Evolutionary conservation across 2,329 filamentous ascomycete genomes (phyloP).

Genomic region (Aciculosporium take): DNA sequence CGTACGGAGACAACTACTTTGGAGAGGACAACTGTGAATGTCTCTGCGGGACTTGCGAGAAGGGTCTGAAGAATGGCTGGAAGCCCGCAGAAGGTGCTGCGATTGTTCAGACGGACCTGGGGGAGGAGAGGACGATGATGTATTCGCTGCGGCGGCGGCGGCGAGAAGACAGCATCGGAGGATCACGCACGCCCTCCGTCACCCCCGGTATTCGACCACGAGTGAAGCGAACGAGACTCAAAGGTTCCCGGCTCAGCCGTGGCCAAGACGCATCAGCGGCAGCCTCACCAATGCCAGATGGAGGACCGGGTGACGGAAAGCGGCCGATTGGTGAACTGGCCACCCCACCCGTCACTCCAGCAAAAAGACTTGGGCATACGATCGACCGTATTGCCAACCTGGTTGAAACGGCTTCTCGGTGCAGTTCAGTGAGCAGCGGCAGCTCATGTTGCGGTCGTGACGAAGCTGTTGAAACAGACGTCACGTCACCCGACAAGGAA

Average conservation of each 20-base stretch:
- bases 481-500: slow-evolving; percentile 37
- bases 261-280: slow-evolving; percentile 20
- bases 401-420: slow-evolving; percentile 19
- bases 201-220: slow-evolving; percentile 41
- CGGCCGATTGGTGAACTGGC: slow-evolving; percentile 29
- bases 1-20: slow-evolving; percentile 92
- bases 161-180: slow-evolving; percentile 34
- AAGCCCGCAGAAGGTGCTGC: slow-evolving; percentile 35
- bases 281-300: slow-evolving; percentile 15
- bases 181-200: slow-evolving; percentile 43
- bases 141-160: slow-evolving; percentile 44
- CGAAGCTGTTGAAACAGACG: slow-evolving; percentile 25
- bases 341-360: slow-evolving; percentile 41
- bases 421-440: slow-evolving; percentile 20
- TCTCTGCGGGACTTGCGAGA: slow-evolving; percentile 78
- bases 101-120: slow-evolving; percentile 36
- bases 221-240: slow-evolving; percentile 26
- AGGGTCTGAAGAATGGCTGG: slow-evolving; percentile 68
- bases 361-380: slow-evolving; percentile 31
- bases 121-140: slow-evolving; percentile 33
- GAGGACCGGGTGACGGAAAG: slow-evolving; percentile 20
- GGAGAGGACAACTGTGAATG: slow-evolving; percentile 92
- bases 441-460: slow-evolving; percentile 15
- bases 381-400: slow-evolving; percentile 13
- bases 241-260: slow-evolving; percentile 19